Conservation (phyloP, 148 eudicot genomes). For the Spergularia bocconei region DNA sequence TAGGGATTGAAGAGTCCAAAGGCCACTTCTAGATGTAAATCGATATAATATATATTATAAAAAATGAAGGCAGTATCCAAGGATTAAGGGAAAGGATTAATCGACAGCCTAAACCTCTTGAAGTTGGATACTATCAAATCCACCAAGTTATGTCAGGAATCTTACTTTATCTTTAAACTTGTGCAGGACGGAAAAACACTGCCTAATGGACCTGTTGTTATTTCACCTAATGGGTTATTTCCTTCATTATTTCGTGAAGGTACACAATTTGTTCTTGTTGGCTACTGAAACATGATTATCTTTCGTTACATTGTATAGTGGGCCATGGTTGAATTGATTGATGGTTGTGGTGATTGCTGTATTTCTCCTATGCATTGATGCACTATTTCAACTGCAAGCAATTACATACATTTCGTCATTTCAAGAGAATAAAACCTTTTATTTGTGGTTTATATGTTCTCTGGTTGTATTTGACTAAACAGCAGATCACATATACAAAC, state of each 20-base stretch:
- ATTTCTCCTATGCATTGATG: background rate
- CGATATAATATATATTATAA: too few relatives aligned
- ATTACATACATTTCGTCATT: too few relatives aligned
- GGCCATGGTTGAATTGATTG: background rate
- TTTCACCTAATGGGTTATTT: constrained; percentile 95
- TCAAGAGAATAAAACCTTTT: too few relatives aligned
- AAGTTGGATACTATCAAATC: background rate
- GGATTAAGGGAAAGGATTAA: too few relatives aligned
- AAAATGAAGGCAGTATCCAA: too few relatives aligned
- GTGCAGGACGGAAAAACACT: constrained; percentile 94
- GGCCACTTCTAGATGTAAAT: too few relatives aligned
- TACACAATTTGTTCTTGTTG: constrained; percentile 24
- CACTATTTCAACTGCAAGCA: background rate
- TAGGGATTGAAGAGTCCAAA: too few relatives aligned
- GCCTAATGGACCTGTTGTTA: constrained; percentile 95
- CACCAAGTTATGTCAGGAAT: constrained; percentile 1
- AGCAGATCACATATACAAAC: too few relatives aligned
- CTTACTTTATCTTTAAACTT: constrained; percentile 11
- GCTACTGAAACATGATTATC: background rate
- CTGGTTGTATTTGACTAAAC: too few relatives aligned
- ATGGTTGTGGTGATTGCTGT: background rate
- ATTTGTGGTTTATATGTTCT: too few relatives aligned
- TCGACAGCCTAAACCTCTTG: background rate
- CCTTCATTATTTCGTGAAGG: constrained; percentile 97
- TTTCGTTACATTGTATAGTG: background rate